Base-by-base conservation (phyloP, 306 rosid genomes). In the Sicyos baderoa region DNA sequence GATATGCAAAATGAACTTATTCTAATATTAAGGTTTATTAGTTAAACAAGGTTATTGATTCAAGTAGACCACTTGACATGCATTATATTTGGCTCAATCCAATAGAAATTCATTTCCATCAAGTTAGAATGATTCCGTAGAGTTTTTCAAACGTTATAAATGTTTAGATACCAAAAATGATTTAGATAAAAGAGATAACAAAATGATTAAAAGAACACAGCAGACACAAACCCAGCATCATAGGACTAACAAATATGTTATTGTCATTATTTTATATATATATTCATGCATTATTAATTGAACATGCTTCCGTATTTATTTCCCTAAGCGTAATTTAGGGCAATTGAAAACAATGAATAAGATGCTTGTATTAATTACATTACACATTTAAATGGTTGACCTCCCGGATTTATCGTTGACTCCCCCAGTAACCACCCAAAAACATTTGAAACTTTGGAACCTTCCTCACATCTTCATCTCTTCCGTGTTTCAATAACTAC, bases 341-440 rank as follows among this genome's bases (percentile, higher is more conserved):
- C 4, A 32, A 32, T 14, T 27, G 4, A 14, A 58, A 25, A 13
- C 27, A 16, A 16, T 16, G 13, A 35, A 32, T 35, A 3, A 60
- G 13, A 60, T 60, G 49, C 16, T 60, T 35, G 1, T 15, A 25
- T 25, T n/a, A n/a, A 25, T 25, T 25, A 25, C 29, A 32, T 60
- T 16, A 8, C 7, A 60, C 67, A 35, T n/a, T 32, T 15, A 60
- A 32, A 29, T 15, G 35, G 22, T 60, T 60, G 66, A 60, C 66
- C 66, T 29, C 15, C 66, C 22, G 48, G 47, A 32, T 29, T 32
- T 60, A 13, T 32, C 13, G 44, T 58, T 58, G 65, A 58, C 65
- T 58, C 45, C 45, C 45, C 65, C 21, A 58, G 65, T 58, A 58
- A 58, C 12, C 45, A 58, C 65, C 64, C 12, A 7, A 25, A 25